Evolutionary conservation across 2,329 filamentous ascomycete species (phyloP).

Genomic region (Podosphaera leucotricha): DNA sequence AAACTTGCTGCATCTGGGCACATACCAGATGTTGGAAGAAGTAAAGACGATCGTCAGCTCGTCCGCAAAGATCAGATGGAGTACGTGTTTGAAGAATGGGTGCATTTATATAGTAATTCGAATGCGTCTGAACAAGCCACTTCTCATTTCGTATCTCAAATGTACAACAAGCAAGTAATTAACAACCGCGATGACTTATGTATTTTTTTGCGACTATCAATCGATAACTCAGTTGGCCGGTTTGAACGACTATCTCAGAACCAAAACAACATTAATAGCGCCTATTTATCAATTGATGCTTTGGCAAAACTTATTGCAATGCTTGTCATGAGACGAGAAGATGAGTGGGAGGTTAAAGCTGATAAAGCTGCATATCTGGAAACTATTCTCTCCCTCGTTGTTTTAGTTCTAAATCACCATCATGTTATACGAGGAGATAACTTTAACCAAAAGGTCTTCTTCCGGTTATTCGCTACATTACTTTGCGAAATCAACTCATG

Average conservation of each 20-base stretch:
- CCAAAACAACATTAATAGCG: conserved; percentile 32
- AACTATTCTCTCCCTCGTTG: conserved; percentile 51
- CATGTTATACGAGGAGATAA: conserved; percentile 56
- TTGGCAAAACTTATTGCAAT: conserved; percentile 58
- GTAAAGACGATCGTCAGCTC: conserved; percentile 29
- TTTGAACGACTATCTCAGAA: conserved; percentile 48
- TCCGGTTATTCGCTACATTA: conserved; percentile 65
- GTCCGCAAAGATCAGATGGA: conserved; percentile 64
- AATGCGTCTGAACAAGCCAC: conserved; percentile 49
- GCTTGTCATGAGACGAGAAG: conserved; percentile 47
- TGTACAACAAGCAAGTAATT: conserved; percentile 53
- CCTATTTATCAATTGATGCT: conserved; percentile 46
- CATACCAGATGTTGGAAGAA: conserved; percentile 26
- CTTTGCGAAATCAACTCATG: conserved; percentile 47
- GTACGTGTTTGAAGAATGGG: conserved; percentile 93
- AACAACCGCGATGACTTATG: conserved; percentile 53
- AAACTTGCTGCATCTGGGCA: conserved; percentile 32
- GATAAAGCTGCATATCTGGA: conserved; percentile 52
- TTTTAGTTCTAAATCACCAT: conserved; percentile 67
- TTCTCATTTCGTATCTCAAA: conserved; percentile 59
- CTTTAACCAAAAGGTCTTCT: conserved; percentile 78
- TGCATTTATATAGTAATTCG: conserved; percentile 56
- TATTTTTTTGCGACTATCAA: conserved; percentile 54
- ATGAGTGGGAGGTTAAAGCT: conserved; percentile 30
- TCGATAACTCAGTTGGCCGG: conserved; percentile 55